phyloP scores from a whole-genome alignment of 139 green algal genomes.

The Eudorina sp. region DNA sequence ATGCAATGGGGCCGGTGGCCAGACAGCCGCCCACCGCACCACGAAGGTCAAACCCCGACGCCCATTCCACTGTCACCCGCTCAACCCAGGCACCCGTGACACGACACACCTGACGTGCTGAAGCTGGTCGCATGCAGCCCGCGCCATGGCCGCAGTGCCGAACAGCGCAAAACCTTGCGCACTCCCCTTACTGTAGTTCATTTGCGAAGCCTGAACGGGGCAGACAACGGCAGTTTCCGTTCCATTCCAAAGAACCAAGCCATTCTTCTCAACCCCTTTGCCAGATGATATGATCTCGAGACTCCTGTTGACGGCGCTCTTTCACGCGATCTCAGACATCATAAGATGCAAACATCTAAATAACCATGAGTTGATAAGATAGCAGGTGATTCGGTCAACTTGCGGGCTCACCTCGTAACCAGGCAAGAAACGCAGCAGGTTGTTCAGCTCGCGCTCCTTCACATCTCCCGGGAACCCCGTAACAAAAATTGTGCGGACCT shows the following conservation, averaged over 20 bases:
- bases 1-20: too few species aligned
- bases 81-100: too few species aligned
- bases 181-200: conserved; percentile 82
- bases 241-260: too few species aligned
- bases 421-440: conserved; percentile 92
- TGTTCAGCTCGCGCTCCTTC: conserved; percentile 96
- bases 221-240: too few species aligned
- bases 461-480: conserved; percentile 91
- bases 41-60: too few species aligned
- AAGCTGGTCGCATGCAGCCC: conserved; percentile 70
- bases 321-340: too few species aligned
- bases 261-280: too few species aligned
- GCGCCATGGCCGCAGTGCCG: conserved; percentile 60
- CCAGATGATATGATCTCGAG: too few species aligned
- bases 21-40: too few species aligned
- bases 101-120: conserved; percentile 74
- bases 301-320: too few species aligned
- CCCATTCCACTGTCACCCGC: too few species aligned
- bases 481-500: conserved; percentile 92
- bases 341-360: too few species aligned
- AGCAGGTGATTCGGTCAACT: not conserved
- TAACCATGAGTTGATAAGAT: not conserved
- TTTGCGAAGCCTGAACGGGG: conserved; percentile 75
- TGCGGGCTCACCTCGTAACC: conserved; percentile 89
- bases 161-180: conserved; percentile 93